Evolutionary conservation across 2,329 filamentous ascomycete species (phyloP).

Genomic region (Sporothrix protearum): DNA sequence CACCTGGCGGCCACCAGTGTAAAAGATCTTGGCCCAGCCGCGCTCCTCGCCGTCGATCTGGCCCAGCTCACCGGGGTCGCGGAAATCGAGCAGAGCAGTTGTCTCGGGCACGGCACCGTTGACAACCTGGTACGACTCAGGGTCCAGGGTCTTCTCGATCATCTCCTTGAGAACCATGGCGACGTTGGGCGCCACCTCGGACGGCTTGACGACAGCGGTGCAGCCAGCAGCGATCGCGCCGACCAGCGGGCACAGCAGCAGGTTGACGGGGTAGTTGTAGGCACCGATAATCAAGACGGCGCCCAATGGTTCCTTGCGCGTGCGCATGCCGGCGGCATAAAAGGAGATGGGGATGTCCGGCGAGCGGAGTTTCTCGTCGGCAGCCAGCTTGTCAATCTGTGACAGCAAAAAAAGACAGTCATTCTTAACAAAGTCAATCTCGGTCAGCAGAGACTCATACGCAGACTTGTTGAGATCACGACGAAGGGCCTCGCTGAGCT

Average conservation of each 20-base stretch:
- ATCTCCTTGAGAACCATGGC: conserved; percentile 79
- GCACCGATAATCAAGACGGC: conserved; percentile 80
- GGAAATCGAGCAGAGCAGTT: conserved; percentile 66
- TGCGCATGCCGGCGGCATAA: conserved; percentile 66
- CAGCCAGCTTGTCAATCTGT: conserved; percentile 75
- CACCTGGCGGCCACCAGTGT: conserved; percentile 76
- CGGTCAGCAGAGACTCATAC: conserved; percentile 70
- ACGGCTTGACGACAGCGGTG: conserved; percentile 86
- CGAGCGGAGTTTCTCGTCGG: conserved; percentile 67
- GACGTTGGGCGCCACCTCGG: conserved; percentile 71
- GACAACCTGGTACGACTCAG: conserved; percentile 68
- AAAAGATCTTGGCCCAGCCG: conserved; percentile 98
- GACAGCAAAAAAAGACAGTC: conserved; percentile 76
- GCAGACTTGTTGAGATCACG: conserved; percentile 74
- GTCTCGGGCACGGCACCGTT: conserved; percentile 81
- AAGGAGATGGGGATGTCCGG: conserved; percentile 65
- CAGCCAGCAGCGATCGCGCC: conserved; percentile 92
- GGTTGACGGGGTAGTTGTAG: conserved; percentile 89
- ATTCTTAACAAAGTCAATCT: conserved; percentile 74
- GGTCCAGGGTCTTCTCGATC: conserved; percentile 71
- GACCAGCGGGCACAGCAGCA: conserved; percentile 73
- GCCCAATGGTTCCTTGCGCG: conserved; percentile 85
- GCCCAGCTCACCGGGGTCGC: conserved; percentile 41
- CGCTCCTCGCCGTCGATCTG: conserved; percentile 23
- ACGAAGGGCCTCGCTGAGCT: conserved; percentile 70